Evolutionary conservation across 768 basidiomycete species (phyloP), one percentile per base, ranked within the genome.

Genomic region (Trametes villosa): DNA sequence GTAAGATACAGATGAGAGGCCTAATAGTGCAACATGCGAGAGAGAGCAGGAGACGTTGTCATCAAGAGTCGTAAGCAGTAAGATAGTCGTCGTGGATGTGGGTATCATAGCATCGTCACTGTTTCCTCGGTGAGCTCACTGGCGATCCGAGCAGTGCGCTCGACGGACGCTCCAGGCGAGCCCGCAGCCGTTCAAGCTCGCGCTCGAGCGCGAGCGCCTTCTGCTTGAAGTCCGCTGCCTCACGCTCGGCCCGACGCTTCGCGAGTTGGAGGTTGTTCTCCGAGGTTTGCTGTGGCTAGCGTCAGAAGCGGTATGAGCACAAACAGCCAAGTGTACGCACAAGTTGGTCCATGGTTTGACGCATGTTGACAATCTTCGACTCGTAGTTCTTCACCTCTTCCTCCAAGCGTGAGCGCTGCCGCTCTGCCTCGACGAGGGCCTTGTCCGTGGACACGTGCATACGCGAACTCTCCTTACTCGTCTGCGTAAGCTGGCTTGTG

Each of bases 211-310:
- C 87, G 17, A 91, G 77, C 41, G 85, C 80, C 61, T 83, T 83
- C 71, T 91, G 88, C 71, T 85, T 89, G 67, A 83, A 85, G 64
- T 93, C 91, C 6, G 76, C 83, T 30, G 87, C 88, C 65, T 93
- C 91, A 36, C 89, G 81, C 67, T 92, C 91, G 38, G 87, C 88
- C 42, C 89, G 81, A 31, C 91, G 85, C 72, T 91, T 91, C 26
- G 82, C 83, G 12, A 88, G 79, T 65, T 87, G 85, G 3, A 92
- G 76, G n/a, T 81, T 78, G 62, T 77, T 85, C 73, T 87, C 89
- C 42, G 81, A 79, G 20, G 85, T 87, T 86, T 89, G 88, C 90
- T 91, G 59, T 12, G 20, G 17, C n/a, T 17, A 29, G 1, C 45
- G 61, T 18, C 63, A 22, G 33, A 5, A 17, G 52, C 56, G 47